Conservation (phyloP, 192 early-diverging fungal genomes). For the Entophlyctis luteolus region DNA sequence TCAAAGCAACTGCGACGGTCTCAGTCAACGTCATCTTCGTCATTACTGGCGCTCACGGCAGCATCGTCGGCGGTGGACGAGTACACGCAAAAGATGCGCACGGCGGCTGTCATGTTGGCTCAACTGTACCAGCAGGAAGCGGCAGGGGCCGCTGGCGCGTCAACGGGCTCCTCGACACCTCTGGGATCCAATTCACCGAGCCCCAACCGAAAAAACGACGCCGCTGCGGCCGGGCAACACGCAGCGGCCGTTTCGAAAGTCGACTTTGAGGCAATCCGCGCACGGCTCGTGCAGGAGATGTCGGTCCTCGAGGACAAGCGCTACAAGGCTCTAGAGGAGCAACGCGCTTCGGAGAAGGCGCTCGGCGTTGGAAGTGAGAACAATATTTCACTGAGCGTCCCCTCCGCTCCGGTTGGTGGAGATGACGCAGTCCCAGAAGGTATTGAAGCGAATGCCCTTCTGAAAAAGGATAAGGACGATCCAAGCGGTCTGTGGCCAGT, state of each 20-base stretch:
- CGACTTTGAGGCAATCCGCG: slow-evolving; percentile 79
- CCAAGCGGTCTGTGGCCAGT: slow-evolving; percentile 70
- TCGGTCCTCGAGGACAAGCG: slow-evolving; percentile 86
- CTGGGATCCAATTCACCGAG: slow-evolving; percentile 14
- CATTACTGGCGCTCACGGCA: neutral
- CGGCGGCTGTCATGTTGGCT: slow-evolving; percentile 91
- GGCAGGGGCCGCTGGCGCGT: too few species aligned
- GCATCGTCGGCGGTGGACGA: slow-evolving; percentile 67
- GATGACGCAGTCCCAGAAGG: slow-evolving; percentile 61
- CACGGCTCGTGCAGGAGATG: slow-evolving; percentile 91
- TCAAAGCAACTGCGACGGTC: neutral
- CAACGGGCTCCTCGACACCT: slow-evolving; percentile 3
- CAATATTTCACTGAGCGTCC: neutral
- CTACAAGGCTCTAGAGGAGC: slow-evolving; percentile 41
- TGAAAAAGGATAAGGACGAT: slow-evolving; percentile 74
- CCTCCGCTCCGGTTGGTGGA: slow-evolving; percentile 9
- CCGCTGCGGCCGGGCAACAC: neutral
- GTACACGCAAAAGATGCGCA: slow-evolving; percentile 89
- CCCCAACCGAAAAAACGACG: neutral
- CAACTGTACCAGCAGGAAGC: slow-evolving; percentile 81
- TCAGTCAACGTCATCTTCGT: slow-evolving; percentile 9
- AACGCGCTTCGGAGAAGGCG: neutral
- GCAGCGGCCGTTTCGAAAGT: slow-evolving; percentile 8
- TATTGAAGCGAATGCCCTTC: slow-evolving; percentile 40
- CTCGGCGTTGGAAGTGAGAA: neutral